phyloP scores from a whole-genome alignment of 441 rosid genomes.

The Populus hybrid region DNA sequence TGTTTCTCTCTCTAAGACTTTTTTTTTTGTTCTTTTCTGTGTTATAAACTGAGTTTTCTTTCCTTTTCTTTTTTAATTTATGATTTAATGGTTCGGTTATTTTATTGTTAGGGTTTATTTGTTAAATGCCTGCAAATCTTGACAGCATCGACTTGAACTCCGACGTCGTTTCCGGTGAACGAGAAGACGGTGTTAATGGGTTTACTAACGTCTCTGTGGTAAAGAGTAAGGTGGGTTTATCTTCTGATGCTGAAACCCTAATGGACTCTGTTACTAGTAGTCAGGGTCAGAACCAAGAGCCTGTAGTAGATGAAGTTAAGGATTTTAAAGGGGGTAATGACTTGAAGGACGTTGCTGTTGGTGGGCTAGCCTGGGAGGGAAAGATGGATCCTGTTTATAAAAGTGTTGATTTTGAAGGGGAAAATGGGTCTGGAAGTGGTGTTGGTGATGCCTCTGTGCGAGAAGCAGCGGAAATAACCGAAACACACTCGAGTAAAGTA shows the following conservation, averaged over 20 bases:
- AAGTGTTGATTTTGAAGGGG: slow-evolving; percentile 29
- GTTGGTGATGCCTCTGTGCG: not conserved
- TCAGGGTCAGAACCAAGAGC: slow-evolving; percentile 20
- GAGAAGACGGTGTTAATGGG: slow-evolving; percentile 29
- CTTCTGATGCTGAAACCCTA: slow-evolving; percentile 35
- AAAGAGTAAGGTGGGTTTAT: slow-evolving; percentile 1
- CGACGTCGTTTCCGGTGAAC: slow-evolving; percentile 31
- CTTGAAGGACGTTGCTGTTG: slow-evolving; percentile 10
- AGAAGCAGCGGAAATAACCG: not conserved
- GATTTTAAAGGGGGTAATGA: slow-evolving; percentile 16
- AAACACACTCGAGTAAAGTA: not conserved
- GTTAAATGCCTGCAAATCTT: slow-evolving; percentile 39
- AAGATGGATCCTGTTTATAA: slow-evolving; percentile 25
- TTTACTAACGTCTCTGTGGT: not conserved
- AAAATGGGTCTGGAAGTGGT: slow-evolving; percentile 19
- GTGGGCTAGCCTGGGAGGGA: slow-evolving; percentile 12
- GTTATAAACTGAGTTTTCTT: not conserved
- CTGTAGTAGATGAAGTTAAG: slow-evolving; percentile 15
- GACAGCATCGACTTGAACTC: slow-evolving; percentile 35
- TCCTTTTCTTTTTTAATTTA: slow-evolving; percentile 14
- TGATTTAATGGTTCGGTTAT: slow-evolving; percentile 24
- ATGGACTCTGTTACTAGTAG: slow-evolving; percentile 13
- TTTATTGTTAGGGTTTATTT: slow-evolving; percentile 21
- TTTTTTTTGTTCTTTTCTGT: not conserved
- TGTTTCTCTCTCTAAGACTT: not conserved